Base-by-base conservation (phyloP, 371 early-diverging fungal species). In the Lichtheimia ramosa region DNA sequence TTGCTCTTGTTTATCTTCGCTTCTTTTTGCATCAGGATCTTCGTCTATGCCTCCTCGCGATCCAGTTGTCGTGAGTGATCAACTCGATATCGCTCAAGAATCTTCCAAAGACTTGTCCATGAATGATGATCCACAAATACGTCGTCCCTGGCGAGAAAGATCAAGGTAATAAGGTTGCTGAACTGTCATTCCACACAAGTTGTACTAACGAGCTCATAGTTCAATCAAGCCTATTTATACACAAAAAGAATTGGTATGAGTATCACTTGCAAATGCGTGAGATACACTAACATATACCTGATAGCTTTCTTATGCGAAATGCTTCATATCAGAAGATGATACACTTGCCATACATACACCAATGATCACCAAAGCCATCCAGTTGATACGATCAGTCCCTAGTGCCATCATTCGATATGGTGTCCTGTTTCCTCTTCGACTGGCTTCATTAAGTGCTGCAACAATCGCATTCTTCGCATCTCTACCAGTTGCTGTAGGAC, bases 341-440 rank as follows among this genome's bases (percentile, higher is more conserved):
- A 25, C 34, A 34, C 34, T 39, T 14, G n/a, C 40, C n/a, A 18
- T 34, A n/a, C 21, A 48, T 25, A 40, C 40, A 21, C 16, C 58
- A 2, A 20, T 58, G 7, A 50, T 58, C 25, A 34, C 58, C 8
- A 28, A 39, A 40, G 60, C 53, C 27, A 12, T 59, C 12, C 46
- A 56, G 27, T 25, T 42, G 16, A 27, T 51, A 18, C 41, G 43
- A 51, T 40, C 34, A 10, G 41, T 71, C 18, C 74, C 74, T 0
- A 71, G 77, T 63, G 58, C 55, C 27, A 14, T 77, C 5, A 58
- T 73, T 64, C 71, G 77, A 7, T 77, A 69, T 27, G 71, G 74
- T 21, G 46, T 77, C 1, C 39, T 77, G 13, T 62, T 77, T 23
- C 74, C 77, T 5, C 48, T 71, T 25, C 66, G 78, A 46, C 53